Evolutionary conservation across 2,329 filamentous ascomycete species (phyloP).

Genomic region (Dactylellina haptotyla): DNA sequence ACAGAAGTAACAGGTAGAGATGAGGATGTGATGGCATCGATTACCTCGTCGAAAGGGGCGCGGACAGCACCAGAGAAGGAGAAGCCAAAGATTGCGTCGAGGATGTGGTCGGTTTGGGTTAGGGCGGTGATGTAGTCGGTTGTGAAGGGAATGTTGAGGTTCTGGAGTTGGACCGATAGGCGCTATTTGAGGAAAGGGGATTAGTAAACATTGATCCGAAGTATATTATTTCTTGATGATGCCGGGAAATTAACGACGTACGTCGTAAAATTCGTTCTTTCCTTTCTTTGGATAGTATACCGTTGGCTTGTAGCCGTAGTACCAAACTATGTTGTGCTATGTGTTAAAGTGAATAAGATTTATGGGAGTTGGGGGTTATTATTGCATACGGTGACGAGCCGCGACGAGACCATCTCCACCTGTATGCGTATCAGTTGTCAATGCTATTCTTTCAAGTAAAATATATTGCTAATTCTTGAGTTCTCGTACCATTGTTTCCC

Average conservation of each 20-base stretch:
- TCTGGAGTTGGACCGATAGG: slow-evolving; percentile 82
- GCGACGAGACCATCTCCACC: slow-evolving; percentile 95
- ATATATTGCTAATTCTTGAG: neutral
- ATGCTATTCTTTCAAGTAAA: neutral
- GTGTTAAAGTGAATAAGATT: neutral
- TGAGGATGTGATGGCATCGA: slow-evolving; percentile 77
- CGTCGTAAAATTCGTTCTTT: slow-evolving; percentile 89
- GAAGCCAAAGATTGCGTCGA: slow-evolving; percentile 96
- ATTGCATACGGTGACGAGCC: slow-evolving; percentile 74
- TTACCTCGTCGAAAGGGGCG: slow-evolving; percentile 88
- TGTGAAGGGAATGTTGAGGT: slow-evolving; percentile 83
- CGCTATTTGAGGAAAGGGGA: slow-evolving; percentile 66
- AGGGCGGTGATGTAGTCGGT: slow-evolving; percentile 79
- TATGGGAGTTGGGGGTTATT: neutral
- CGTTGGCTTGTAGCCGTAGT: slow-evolving; percentile 89
- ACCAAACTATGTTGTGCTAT: slow-evolving; percentile 63
- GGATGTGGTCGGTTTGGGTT: slow-evolving; percentile 76
- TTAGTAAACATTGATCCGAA: neutral
- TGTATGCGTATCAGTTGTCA: slow-evolving; percentile 59
- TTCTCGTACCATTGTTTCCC: slow-evolving; percentile 71
- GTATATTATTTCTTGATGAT: neutral
- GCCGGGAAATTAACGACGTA: slow-evolving; percentile 59
- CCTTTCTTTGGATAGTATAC: slow-evolving; percentile 93
- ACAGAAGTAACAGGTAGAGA: slow-evolving; percentile 83
- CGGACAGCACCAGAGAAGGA: slow-evolving; percentile 90